Evolutionary conservation across 2,329 filamentous ascomycete genomes (phyloP).

Genomic region (Aspergillus transmontanensis): DNA sequence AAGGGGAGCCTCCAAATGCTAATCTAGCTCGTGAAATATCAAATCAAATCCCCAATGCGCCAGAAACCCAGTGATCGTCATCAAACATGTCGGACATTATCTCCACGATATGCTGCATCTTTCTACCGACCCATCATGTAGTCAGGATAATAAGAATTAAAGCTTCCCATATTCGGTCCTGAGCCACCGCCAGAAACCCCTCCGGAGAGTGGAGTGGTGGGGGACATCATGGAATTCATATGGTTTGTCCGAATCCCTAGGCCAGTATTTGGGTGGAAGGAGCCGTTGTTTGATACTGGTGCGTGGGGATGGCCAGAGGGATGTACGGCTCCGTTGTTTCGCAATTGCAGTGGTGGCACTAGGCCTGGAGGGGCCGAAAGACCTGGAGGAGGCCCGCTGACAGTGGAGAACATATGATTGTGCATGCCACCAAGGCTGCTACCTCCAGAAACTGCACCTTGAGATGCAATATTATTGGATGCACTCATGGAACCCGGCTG

Average conservation of each 20-base stretch:
- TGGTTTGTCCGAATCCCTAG: slow-evolving; percentile 41
- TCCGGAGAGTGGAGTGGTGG: slow-evolving; percentile 31
- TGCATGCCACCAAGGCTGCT: slow-evolving; percentile 58
- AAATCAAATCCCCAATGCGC: slow-evolving; percentile 40
- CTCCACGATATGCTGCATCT: slow-evolving; percentile 27
- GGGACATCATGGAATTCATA: slow-evolving; percentile 35
- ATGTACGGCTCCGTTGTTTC: slow-evolving; percentile 36
- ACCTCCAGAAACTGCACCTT: slow-evolving; percentile 59
- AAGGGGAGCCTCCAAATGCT: slow-evolving; percentile 44
- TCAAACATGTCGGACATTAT: slow-evolving; percentile 49
- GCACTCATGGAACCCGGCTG: slow-evolving; percentile 61
- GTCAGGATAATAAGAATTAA: slow-evolving; percentile 46
- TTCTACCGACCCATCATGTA: slow-evolving; percentile 52
- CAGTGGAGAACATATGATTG: slow-evolving; percentile 65
- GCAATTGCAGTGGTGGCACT: slow-evolving; percentile 41
- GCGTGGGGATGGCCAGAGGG: slow-evolving; percentile 32
- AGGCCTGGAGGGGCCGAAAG: slow-evolving; percentile 75
- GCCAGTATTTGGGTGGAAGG: slow-evolving; percentile 41
- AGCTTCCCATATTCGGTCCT: slow-evolving; percentile 36
- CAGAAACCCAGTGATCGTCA: slow-evolving; percentile 41
- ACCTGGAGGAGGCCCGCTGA: slow-evolving; percentile 79
- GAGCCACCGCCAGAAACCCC: slow-evolving; percentile 30
- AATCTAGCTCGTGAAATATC: slow-evolving; percentile 41
- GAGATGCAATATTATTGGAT: slow-evolving; percentile 53
- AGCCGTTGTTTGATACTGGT: slow-evolving; percentile 30